Conservation (phyloP, 768 basidiomycete genomes). For the Pholiota conissans region DNA sequence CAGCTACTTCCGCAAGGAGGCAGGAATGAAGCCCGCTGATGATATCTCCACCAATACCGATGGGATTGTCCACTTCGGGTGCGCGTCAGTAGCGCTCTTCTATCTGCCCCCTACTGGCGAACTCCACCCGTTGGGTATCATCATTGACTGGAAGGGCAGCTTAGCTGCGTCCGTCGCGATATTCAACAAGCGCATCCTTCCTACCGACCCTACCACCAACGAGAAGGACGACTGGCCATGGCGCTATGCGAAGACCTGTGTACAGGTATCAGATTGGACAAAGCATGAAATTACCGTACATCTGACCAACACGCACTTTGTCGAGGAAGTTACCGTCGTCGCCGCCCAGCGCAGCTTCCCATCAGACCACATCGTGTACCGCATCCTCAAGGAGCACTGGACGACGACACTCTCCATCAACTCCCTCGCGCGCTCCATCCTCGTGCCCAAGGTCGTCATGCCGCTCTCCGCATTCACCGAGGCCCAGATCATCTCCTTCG, state of each 20-base stretch:
- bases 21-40: slow-evolving; percentile 15
- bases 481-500: slow-evolving; percentile 16
- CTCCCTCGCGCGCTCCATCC: slow-evolving; percentile 22
- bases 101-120: slow-evolving; percentile 23
- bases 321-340: slow-evolving; percentile 31
- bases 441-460: slow-evolving; percentile 26
- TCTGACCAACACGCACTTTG: slow-evolving; percentile 28
- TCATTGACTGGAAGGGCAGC: slow-evolving; percentile 28
- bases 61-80: slow-evolving; percentile 17
- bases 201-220: slow-evolving; percentile 9
- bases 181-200: slow-evolving; percentile 24
- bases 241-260: slow-evolving; percentile 32
- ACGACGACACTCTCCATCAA: slow-evolving; percentile 29
- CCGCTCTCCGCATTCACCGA: slow-evolving; percentile 19
- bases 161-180: slow-evolving; percentile 26
- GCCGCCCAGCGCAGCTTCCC: slow-evolving; percentile 27
- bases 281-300: slow-evolving; percentile 28
- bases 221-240: slow-evolving; percentile 30
- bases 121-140: slow-evolving; percentile 30
- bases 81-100: slow-evolving; percentile 29
- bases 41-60: slow-evolving; percentile 5
- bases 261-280: slow-evolving; percentile 29
- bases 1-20: slow-evolving; percentile 23
- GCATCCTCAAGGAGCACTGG: slow-evolving; percentile 30
- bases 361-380: slow-evolving; percentile 23